Evolutionary conservation across 2,329 filamentous ascomycete genomes (phyloP), one percentile per base, ranked within the genome.

Genomic region (Curvularia spicifera): DNA sequence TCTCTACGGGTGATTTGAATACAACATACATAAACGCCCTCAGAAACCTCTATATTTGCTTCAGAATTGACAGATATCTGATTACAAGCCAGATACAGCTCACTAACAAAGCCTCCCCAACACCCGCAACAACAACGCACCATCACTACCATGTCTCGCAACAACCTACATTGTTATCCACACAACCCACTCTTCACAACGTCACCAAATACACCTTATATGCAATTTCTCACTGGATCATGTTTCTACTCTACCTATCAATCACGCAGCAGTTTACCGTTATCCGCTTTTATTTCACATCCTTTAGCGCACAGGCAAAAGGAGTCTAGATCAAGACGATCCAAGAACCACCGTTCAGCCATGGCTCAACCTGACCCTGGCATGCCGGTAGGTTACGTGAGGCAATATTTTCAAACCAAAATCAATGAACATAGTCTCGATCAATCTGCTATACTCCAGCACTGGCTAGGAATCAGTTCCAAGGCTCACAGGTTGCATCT

Each of bases 371-470:
- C 8, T 31, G 9, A 9, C 29, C 29, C 29, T 8, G 29, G 9
- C 15, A 45, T 40, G 9, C 26, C 18, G 20, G 33, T 49, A n/a
- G 29, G 5, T 10, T 31, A 40, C 2, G 18, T 59, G 4, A 53
- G 50, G 10, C 8, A 4, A 9, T 7, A 39, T 2, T 4, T 59
- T 1, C 48, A 53, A 10, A 5, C 53, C 15, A 9, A 49, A 20
- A 20, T 40, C 7, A 5, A 1, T 8, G 6, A 37, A 29, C 29
- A 50, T 31, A n/a, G 31, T 24, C 39, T 60, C 37, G 39, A 28
- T 3, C 57, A 60, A 33, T 52, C 49, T n/a, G 24, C 18, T 4
- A 44, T 60, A 9, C 39, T 60, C 5, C 37, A 50, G 26, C 22
- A 50, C 2, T 60, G 57, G 57, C 40, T 57, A 24, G 15, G 26